Evolutionary conservation across 2,329 filamentous ascomycete genomes (phyloP), one percentile per base, ranked within the genome.

Genomic region (Scleromitrula shiraiana): DNA sequence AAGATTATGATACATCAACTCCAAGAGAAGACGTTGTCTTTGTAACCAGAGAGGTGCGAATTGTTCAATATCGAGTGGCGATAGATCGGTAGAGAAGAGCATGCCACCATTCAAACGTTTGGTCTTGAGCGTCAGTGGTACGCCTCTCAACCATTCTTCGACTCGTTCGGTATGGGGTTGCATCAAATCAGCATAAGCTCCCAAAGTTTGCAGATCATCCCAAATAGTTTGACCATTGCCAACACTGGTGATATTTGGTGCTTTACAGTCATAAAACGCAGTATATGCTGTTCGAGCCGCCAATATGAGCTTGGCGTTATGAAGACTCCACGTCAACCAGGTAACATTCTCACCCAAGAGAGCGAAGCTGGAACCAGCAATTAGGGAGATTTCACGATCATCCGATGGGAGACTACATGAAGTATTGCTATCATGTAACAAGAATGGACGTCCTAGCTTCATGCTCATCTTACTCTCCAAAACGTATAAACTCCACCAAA

Each of bases 401-500:
- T 68, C 66, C 6, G 55, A 53, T 2, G 66, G 67, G 17, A 68
- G 46, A n/a, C 49, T 53, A 33, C 60, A 65, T 8, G 59, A 61
- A 12, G 58, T 60, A 22, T 56, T 36, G 10, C 54, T 59, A 5
- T 60, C 51, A 17, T 61, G 53, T 0, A 65, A 42, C 12, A 59
- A 51, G 19, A 64, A 62, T 0, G 67, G 67, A 1, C 66, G 62
- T 7, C 67, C 67, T 8, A 69, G 59, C 29, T 67, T 62, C 60
- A 68, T 65, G 38, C 58, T 59, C 14, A 58, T 59, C 33, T 67
- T 67, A 43, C 57, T 64, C 46, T 74, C 71, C 26, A 73, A 57
- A 4, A 62, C 58, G 52, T 69, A 73, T 3, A 73, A 47, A 0
- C 57, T 60, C 70, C 70, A 73, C 71, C 71, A 74, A n/a, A 73